Evolutionary conservation across 352 stramenopile species (phyloP), one percentile per base, ranked within the genome.

Genomic region (Globisporangium irregulare): DNA sequence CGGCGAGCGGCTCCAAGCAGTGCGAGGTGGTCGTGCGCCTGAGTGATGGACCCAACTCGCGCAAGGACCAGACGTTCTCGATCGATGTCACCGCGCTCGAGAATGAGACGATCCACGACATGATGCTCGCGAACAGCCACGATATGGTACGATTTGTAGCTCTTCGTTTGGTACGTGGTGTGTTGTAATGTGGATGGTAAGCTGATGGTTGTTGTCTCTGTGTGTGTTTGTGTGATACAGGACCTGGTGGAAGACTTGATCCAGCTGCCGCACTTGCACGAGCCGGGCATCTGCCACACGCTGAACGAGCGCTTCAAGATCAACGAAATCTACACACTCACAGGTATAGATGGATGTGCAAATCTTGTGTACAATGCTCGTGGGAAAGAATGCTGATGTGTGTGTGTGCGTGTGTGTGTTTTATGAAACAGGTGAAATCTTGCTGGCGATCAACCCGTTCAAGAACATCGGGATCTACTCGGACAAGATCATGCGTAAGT

Each of bases 301-400:
- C 71, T 98, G 20, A 91, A 93, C 55, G 85, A 96, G 69, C 87
- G 95, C 57, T 98, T 98, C 73, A 88, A 91, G 70, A 84, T 93
- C 62, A 95, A 97, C 71, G 81, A 98, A 70, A 98, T 98, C 67
- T 98, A 98, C 79, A 98, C 95, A 29, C 78, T 93, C 36, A 95
- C 86, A 63, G 80, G 78, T 73, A 54, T 20, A 32, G 29, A 32
- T 32, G 15, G 20, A 15, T 41, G 15, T 14, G 9, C 1, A n/a
- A 41, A 0, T 59, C 15, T 25, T 34, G 24, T 32, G 4, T n/a
- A 9, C n/a, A 4, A 20, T 32, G 27, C 8, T 59, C 1, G 4
- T 24, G 25, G 32, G 18, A 27, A 36, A 27, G 12, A 25, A 24
- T 59, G 27, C 27, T 62, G 15, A 48, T 12, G 41, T 73, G 9